Evolutionary conservation across 148 eudicot genomes (phyloP).

Genomic region (Dysphania ambrosioides): DNA sequence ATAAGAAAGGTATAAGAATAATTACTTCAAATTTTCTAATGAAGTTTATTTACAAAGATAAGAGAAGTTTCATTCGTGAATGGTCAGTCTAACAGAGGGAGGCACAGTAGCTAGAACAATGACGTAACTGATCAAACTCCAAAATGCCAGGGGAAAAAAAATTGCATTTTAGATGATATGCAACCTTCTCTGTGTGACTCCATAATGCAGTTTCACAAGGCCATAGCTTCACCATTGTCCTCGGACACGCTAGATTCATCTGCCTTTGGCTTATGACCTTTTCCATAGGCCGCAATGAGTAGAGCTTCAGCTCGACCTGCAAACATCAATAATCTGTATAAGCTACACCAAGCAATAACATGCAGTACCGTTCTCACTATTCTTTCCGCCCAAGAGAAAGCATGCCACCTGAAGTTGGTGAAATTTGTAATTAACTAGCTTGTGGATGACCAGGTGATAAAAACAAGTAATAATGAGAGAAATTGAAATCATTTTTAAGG

Average conservation of each 20-base stretch:
- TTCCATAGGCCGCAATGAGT: slow-evolving; percentile 82
- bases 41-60: neutral
- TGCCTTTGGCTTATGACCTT: slow-evolving; percentile 42
- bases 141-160: neutral
- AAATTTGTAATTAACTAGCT: neutral
- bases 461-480: neutral
- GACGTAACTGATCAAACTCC: neutral
- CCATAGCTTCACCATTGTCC: neutral
- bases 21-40: neutral
- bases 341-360: neutral
- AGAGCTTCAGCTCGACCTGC: slow-evolving; percentile 91
- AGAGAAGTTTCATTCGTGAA: neutral
- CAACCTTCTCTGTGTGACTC: neutral
- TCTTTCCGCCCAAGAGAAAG: neutral
- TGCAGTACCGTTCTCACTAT: neutral
- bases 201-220: slow-evolving; percentile 2
- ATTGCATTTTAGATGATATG: neutral
- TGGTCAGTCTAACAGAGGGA: neutral
- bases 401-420: neutral
- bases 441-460: neutral
- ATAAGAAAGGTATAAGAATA: neutral
- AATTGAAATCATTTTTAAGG: neutral
- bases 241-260: slow-evolving; percentile 24
- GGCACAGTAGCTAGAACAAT: neutral
- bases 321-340: slow-evolving; percentile 7